Percentiles rank a stretch among this genome's conserved stretches.
These are phyloP conservation scores for Pestalotiopsis sp. DNA, from an alignment of 2,329 filamentous ascomycete species.

Conservation along the genomic window DNA sequence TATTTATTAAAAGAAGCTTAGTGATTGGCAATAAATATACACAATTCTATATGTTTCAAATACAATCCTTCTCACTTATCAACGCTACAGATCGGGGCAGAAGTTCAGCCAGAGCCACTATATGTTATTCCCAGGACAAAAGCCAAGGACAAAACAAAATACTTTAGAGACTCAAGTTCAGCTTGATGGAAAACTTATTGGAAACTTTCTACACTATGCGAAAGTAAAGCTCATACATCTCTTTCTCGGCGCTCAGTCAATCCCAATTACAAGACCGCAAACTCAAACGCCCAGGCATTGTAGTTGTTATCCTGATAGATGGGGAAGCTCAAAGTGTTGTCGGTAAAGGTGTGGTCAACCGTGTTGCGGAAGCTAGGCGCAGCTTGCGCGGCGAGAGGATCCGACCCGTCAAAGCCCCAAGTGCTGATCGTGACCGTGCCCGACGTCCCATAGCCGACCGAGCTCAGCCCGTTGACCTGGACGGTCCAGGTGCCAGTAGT, in stretches of 20 bases:
- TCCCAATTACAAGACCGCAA: not conserved
- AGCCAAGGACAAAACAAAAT: not conserved
- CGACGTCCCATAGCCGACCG: slow-evolving; percentile 33
- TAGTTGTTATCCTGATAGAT: slow-evolving; percentile 5
- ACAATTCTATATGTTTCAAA: too few relatives aligned
- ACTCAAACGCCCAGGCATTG: slow-evolving; percentile 6
- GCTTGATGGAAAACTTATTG: not conserved
- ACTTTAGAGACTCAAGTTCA: not conserved
- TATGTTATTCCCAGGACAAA: too few relatives aligned
- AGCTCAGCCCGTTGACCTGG: slow-evolving; percentile 33
- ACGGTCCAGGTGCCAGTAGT: slow-evolving; percentile 37
- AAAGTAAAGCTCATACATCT: not conserved
- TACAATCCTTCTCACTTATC: too few relatives aligned
- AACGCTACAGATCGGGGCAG: too few relatives aligned
- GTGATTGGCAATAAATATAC: too few relatives aligned
- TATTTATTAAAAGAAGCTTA: too few relatives aligned
- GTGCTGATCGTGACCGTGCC: slow-evolving; percentile 37
- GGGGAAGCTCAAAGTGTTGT: not conserved
- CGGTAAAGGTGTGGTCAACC: slow-evolving; percentile 1
- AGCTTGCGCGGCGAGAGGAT: slow-evolving; percentile 10
- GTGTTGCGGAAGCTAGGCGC: slow-evolving; percentile 9
- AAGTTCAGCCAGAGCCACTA: too few relatives aligned
- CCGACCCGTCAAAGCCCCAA: slow-evolving; percentile 28
- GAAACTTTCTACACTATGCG: not conserved
- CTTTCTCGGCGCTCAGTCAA: not conserved